A percentile compares a stretch with the other conserved stretches of the same genome.
Conservation (phyloP, 2,329 filamentous ascomycete species). For the Plenodomus tracheiphilus region DNA sequence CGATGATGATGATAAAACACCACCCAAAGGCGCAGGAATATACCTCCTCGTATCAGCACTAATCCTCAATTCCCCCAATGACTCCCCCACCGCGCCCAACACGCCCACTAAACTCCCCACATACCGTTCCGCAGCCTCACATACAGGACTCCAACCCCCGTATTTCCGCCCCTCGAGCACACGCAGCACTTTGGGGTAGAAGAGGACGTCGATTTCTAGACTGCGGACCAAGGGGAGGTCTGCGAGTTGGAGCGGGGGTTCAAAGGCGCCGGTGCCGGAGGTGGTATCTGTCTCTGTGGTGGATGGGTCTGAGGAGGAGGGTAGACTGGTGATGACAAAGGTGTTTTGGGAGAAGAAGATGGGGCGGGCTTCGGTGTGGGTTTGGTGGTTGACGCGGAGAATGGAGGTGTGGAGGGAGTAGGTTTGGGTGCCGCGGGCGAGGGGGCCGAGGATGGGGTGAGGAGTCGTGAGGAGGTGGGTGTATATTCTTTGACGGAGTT, state of each 20-base stretch:
- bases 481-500: conserved; percentile 37
- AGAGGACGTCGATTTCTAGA: conserved; percentile 33
- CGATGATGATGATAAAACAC: too few species aligned
- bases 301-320: conserved; percentile 3
- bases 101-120: conserved; percentile 21
- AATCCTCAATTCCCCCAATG: conserved; percentile 14
- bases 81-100: conserved; percentile 11
- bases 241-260: conserved; percentile 29
- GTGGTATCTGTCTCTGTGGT: neutral
- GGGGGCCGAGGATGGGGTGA: conserved; percentile 22
- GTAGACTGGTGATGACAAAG: conserved; percentile 34
- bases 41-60: conserved; percentile 20
- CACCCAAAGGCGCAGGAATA: neutral
- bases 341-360: conserved; percentile 49
- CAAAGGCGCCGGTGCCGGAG: conserved; percentile 22
- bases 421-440: conserved; percentile 20
- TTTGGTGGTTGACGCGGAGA: conserved; percentile 43
- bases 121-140: conserved; percentile 24
- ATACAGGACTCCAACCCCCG: conserved; percentile 20
- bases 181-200: conserved; percentile 18
- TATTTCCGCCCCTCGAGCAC: conserved; percentile 3
- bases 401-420: conserved; percentile 43
- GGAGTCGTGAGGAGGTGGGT: conserved; percentile 28
- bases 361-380: conserved; percentile 47
- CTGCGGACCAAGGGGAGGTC: conserved; percentile 27